Base-by-base conservation (phyloP, 1,284 basidiomycete genomes). In the Meira miltonrushii region DNA sequence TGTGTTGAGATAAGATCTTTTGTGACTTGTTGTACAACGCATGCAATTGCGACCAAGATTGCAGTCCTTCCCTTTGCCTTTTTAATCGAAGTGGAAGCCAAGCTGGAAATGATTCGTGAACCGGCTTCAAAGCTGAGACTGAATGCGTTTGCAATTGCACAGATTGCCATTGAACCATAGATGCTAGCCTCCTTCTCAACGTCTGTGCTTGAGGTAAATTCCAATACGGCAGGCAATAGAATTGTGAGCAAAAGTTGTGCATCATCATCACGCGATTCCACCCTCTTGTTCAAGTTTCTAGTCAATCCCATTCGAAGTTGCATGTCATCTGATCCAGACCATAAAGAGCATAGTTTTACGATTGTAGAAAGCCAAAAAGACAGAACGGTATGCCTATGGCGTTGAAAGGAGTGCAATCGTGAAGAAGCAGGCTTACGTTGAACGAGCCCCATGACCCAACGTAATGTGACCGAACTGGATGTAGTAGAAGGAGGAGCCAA, bases 291-390 rank as follows among this genome's bases (percentile, higher is more conserved):
- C 52, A 51, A 61, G 28, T 63, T 60, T 48, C 44, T 65, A 41
- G 56, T 60, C 50, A 53, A 62, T 51, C 74, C 75, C 8, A 63
- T 48, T 15, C 71, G 64, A 15, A 71, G 80, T 28, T 83, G 81
- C 38, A 85, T 84, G 48, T 61, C 58, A 28, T 64, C 65, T 33
- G 60, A 39, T n/a, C 62, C 56, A n/a, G 69, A 57, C 37, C 60
- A 60, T 33, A 61, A 64, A 13, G 61, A 62, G 61, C 74, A 72
- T 67, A 89, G 90, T 54, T 91, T 90, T 25, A 94, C 84, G 48
- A 93, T 80, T 0, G 85, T 85, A 2, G 89, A 86, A 3, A 87
- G 84, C 80, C 92, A 92, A 80, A 97, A 97, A 0, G 86, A 86
- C 47, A 92, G 80, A 12, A 97, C 81, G 0, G 88, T 84, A 41